These are phyloP conservation scores for Candida insectalens DNA, from an alignment of 805 yeast species.

Conservation along the genomic window DNA sequence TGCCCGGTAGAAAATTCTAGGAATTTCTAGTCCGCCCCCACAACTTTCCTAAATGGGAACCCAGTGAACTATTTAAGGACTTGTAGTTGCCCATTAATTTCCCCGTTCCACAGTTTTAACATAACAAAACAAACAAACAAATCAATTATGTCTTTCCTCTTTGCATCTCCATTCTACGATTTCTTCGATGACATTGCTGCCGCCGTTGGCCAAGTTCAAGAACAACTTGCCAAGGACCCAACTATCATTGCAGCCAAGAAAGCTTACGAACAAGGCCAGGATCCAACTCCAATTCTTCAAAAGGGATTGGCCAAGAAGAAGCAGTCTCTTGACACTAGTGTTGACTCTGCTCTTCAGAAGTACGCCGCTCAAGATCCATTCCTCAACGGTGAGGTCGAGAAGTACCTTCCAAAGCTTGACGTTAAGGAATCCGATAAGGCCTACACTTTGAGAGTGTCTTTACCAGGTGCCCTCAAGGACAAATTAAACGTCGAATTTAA, in stretches of 20 bases:
- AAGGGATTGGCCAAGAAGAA: not conserved
- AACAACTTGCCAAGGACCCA: slow-evolving; percentile 22
- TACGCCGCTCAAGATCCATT: not conserved
- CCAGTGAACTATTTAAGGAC: too few species aligned
- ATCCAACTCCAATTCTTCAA: not conserved
- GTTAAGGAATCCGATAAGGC: not conserved
- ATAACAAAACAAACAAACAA: too few species aligned
- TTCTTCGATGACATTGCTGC: slow-evolving; percentile 33
- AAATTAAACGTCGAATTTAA: slow-evolving; percentile 35
- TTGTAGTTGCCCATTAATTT: too few species aligned
- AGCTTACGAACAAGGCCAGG: slow-evolving; percentile 1
- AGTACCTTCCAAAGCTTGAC: not conserved
- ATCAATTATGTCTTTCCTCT: slow-evolving; percentile 4
- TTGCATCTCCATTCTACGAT: slow-evolving; percentile 28
- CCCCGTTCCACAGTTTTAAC: too few species aligned
- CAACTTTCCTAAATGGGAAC: too few species aligned
- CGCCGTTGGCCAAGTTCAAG: slow-evolving; percentile 31
- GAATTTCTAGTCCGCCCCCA: too few species aligned
- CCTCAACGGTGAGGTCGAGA: not conserved
- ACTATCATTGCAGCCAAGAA: slow-evolving; percentile 4
- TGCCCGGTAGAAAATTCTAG: not conserved
- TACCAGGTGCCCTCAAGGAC: slow-evolving; percentile 34
- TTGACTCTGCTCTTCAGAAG: not conserved
- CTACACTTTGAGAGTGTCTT: not conserved
- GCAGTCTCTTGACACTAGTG: not conserved